phyloP scores from a whole-genome alignment of 345 rosid species.

The Odontarrhena argentea region DNA sequence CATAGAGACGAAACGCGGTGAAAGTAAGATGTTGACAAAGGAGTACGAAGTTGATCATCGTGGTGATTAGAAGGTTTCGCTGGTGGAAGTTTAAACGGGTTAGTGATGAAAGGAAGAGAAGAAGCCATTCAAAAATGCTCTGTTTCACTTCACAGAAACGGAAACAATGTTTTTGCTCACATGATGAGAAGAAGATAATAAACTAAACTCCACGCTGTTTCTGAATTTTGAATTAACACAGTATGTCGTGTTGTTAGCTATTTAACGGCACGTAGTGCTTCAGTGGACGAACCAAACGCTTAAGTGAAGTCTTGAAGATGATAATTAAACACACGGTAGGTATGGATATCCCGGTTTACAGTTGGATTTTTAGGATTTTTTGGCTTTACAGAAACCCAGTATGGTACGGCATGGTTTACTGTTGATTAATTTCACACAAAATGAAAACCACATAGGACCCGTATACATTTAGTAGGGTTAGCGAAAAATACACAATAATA shows the following conservation, averaged over 20 bases:
- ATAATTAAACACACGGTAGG: too few relatives aligned
- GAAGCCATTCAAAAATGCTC: conserved; percentile 42
- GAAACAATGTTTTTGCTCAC: not conserved
- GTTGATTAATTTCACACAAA: too few relatives aligned
- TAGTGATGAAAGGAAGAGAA: conserved; percentile 43
- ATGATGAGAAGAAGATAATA: conserved; percentile 26
- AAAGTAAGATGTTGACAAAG: conserved; percentile 45
- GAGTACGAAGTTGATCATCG: conserved; percentile 22
- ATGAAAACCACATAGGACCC: too few relatives aligned
- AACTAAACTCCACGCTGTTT: conserved; percentile 33
- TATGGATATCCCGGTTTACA: too few relatives aligned
- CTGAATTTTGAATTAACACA: not conserved
- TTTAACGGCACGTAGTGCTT: conserved; percentile 9
- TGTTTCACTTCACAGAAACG: conserved; percentile 8
- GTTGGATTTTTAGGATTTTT: too few relatives aligned
- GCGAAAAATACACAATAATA: too few relatives aligned
- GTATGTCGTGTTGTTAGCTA: conserved; percentile 2
- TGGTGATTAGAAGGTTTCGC: conserved; percentile 21
- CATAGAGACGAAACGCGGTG: conserved; percentile 54
- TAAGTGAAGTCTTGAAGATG: not conserved
- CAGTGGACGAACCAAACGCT: not conserved
- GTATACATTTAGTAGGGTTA: too few relatives aligned
- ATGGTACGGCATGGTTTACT: too few relatives aligned
- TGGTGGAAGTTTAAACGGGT: conserved; percentile 32
- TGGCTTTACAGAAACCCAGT: too few relatives aligned